A percentile compares a stretch with the other conserved stretches of the same genome.
Evolutionary conservation across 495 filamentous ascomycete species (phyloP).

Genomic region (Melanomma pulvis-pyrius): DNA sequence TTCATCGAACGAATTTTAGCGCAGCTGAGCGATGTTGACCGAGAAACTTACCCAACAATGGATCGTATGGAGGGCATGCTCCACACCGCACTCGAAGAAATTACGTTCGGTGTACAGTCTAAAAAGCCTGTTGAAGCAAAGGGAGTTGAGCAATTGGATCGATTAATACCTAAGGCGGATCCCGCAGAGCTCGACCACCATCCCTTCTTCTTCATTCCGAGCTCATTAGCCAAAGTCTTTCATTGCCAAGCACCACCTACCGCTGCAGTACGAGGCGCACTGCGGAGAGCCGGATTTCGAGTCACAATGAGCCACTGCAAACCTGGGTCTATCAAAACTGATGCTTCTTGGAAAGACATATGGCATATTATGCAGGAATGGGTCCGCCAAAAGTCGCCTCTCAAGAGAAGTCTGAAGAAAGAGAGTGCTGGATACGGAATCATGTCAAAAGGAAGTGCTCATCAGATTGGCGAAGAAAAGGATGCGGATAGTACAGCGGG

Average conservation of each 20-base stretch:
- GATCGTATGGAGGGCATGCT: conserved; percentile 89
- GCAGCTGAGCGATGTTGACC: conserved; percentile 62
- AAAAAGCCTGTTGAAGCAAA: neutral
- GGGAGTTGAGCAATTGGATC: conserved; percentile 7
- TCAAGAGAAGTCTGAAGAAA: conserved; percentile 71
- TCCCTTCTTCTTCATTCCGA: conserved; percentile 87
- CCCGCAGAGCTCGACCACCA: conserved; percentile 58
- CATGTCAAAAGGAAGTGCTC: conserved; percentile 51
- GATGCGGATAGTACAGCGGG: conserved; percentile 35
- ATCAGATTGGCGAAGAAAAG: conserved; percentile 17
- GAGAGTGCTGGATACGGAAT: conserved; percentile 71
- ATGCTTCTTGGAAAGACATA: conserved; percentile 83
- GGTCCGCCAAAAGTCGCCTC: conserved; percentile 72
- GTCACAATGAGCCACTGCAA: conserved; percentile 83
- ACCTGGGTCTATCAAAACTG: conserved; percentile 83
- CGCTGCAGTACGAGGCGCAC: conserved; percentile 73
- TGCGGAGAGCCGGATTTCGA: conserved; percentile 76
- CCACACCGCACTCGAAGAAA: conserved; percentile 79
- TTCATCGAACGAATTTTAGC: conserved; percentile 79
- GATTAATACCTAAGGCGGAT: conserved; percentile 24
- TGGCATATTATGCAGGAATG: conserved; percentile 97
- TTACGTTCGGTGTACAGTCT: conserved; percentile 32
- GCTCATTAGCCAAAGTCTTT: conserved; percentile 68
- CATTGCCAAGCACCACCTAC: conserved; percentile 76
- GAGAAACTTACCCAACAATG: conserved; percentile 72